Evolutionary conservation across 2,329 filamentous ascomycete species (phyloP).

Genomic region (Calycina herbarum): DNA sequence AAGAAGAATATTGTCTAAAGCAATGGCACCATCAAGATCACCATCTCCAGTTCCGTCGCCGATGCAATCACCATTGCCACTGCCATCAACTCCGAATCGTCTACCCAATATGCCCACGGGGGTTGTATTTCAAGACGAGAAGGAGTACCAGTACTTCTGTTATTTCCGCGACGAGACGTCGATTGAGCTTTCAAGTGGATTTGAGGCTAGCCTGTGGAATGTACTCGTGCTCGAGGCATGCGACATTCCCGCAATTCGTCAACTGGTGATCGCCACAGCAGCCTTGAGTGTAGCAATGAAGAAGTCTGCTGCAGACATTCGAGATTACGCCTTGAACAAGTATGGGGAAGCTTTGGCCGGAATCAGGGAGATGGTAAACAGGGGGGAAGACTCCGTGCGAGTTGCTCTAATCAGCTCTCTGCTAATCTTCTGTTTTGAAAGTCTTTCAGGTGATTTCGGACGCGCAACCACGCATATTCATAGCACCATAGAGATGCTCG

Average conservation of each 20-base stretch:
- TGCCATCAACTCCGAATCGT: background rate
- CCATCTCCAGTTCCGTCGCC: constrained; percentile 15
- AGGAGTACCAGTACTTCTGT: constrained; percentile 27
- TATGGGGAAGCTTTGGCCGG: constrained; percentile 27
- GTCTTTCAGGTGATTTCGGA: constrained; percentile 24
- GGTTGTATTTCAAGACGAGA: constrained; percentile 22
- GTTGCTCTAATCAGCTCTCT: constrained; percentile 28
- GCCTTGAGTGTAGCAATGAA: constrained; percentile 22
- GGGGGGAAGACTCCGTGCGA: constrained; percentile 22
- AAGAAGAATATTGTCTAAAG: constrained; percentile 18
- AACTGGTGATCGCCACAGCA: constrained; percentile 22
- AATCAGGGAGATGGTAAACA: constrained; percentile 20
- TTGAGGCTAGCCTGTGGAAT: constrained; percentile 25
- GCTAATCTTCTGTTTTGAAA: constrained; percentile 32
- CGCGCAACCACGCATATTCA: constrained; percentile 24
- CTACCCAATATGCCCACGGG: constrained; percentile 13
- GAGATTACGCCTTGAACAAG: constrained; percentile 25
- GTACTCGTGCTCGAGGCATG: constrained; percentile 25
- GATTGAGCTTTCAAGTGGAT: constrained; percentile 21
- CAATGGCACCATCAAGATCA: constrained; percentile 11
- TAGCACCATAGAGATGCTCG: constrained; percentile 24
- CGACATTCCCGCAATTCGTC: constrained; percentile 24
- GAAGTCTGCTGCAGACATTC: constrained; percentile 18
- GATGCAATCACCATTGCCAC: constrained; percentile 10
- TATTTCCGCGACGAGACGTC: constrained; percentile 28